phyloP scores from a whole-genome alignment of 352 stramenopile genomes.

The Globisporangium nagaii region DNA sequence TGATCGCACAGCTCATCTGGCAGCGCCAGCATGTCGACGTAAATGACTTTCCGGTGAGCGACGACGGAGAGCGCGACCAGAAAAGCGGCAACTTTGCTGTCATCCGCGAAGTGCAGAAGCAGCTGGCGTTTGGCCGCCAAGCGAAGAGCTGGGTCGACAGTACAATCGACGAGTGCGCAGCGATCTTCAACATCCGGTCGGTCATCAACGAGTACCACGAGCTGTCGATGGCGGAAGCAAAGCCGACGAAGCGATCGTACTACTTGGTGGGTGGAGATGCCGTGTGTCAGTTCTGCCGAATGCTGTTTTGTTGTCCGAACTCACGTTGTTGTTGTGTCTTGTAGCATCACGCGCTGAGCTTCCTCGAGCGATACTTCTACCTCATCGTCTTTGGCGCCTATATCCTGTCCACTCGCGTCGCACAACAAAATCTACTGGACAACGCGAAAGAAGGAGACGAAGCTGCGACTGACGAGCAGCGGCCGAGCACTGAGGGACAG shows the following conservation, averaged over 20 bases:
- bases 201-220: slow-evolving; percentile 81
- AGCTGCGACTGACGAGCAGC: slow-evolving; percentile 14
- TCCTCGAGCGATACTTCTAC: slow-evolving; percentile 86
- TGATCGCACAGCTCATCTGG: slow-evolving; percentile 64
- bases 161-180: slow-evolving; percentile 59
- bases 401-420: slow-evolving; percentile 34
- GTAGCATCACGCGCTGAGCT: slow-evolving; percentile 80
- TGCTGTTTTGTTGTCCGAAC: not conserved
- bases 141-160: slow-evolving; percentile 75
- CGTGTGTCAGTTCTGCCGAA: not conserved
- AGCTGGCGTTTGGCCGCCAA: slow-evolving; percentile 38
- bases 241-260: slow-evolving; percentile 74
- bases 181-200: slow-evolving; percentile 73
- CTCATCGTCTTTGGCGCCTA: slow-evolving; percentile 86
- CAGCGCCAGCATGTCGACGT: slow-evolving; percentile 26
- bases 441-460: slow-evolving; percentile 1
- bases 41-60: not conserved
- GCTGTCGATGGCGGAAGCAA: slow-evolving; percentile 64
- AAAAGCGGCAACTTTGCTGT: slow-evolving; percentile 55
- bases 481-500: slow-evolving; percentile 15
- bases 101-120: slow-evolving; percentile 58
- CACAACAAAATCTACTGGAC: slow-evolving; percentile 8
- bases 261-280: slow-evolving; percentile 50
- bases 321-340: not conserved
- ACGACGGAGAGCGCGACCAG: not conserved